Conservation (phyloP, 2,329 filamentous ascomycete species). For the Aspergillus phoenicis region DNA sequence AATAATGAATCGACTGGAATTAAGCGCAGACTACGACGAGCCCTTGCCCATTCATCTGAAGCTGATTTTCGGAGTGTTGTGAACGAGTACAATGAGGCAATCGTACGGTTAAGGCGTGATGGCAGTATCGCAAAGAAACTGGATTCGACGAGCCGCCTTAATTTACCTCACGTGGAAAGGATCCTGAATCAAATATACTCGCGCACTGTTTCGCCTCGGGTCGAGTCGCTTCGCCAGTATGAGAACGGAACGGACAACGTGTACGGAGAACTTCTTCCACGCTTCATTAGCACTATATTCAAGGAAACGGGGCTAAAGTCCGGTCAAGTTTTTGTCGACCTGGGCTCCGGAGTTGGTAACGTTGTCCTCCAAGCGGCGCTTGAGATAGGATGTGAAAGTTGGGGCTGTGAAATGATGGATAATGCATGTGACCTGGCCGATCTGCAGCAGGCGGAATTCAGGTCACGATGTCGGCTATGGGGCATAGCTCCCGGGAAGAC, state of each 20-base stretch:
- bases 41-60: constrained; percentile 67
- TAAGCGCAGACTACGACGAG: constrained; percentile 74
- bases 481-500: constrained; percentile 78
- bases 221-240: constrained; percentile 81
- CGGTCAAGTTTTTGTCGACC: constrained; percentile 85
- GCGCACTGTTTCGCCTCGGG: constrained; percentile 85
- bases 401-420: constrained; percentile 95
- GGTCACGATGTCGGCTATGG: constrained; percentile 84
- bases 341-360: constrained; percentile 95
- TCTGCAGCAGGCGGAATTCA: constrained; percentile 79
- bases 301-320: constrained; percentile 76
- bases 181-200: constrained; percentile 88
- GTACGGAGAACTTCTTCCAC: constrained; percentile 87
- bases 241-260: constrained; percentile 90
- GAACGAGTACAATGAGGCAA: constrained; percentile 72
- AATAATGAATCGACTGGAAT: constrained; percentile 73
- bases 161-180: constrained; percentile 72
- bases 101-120: constrained; percentile 66
- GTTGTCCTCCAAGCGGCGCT: constrained; percentile 92
- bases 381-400: constrained; percentile 90
- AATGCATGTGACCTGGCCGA: constrained; percentile 83
- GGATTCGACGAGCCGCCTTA: constrained; percentile 67
- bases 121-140: constrained; percentile 74
- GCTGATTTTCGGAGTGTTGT: constrained; percentile 74
- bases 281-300: constrained; percentile 82